A percentile compares a stretch with the other conserved stretches of the same genome.
These are phyloP conservation scores for Vitis hybrid DNA, from an alignment of 177 flowering plant genomes.

Conservation along the genomic window DNA sequence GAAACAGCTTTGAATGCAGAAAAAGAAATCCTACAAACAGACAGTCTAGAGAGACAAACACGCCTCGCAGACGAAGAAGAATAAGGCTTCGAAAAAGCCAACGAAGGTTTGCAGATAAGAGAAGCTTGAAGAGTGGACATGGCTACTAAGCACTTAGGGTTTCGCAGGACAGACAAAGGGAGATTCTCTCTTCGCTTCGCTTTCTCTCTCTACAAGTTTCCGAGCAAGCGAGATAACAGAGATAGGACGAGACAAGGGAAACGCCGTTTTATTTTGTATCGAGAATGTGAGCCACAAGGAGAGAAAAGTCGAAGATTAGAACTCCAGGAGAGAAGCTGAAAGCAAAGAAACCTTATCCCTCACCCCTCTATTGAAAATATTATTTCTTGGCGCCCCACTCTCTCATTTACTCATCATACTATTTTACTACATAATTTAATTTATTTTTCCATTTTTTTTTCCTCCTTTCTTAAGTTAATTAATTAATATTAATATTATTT, in stretches of 20 bases:
- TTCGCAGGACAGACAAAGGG: background rate
- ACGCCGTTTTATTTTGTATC: too few relatives aligned
- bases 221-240: background rate
- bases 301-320: too few relatives aligned
- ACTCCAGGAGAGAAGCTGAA: too few relatives aligned
- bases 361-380: too few relatives aligned
- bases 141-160: slow-evolving; percentile 6
- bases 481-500: too few relatives aligned
- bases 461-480: too few relatives aligned
- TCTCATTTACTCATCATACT: too few relatives aligned
- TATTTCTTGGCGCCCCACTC: too few relatives aligned
- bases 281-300: too few relatives aligned
- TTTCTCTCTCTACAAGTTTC: background rate
- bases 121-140: slow-evolving; percentile 71
- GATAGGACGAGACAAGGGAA: background rate
- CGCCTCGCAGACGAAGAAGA: slow-evolving; percentile 7
- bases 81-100: slow-evolving; percentile 4
- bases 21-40: slow-evolving; percentile 1
- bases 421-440: too few relatives aligned
- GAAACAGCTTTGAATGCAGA: slow-evolving; percentile 1
- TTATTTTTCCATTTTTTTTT: too few relatives aligned
- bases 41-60: slow-evolving; percentile 1
- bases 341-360: too few relatives aligned
- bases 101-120: slow-evolving; percentile 46
- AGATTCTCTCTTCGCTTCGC: background rate